Evolutionary conservation across 768 basidiomycete species (phyloP), one percentile per base, ranked within the genome.

Genomic region (Leccinum uliginosum): DNA sequence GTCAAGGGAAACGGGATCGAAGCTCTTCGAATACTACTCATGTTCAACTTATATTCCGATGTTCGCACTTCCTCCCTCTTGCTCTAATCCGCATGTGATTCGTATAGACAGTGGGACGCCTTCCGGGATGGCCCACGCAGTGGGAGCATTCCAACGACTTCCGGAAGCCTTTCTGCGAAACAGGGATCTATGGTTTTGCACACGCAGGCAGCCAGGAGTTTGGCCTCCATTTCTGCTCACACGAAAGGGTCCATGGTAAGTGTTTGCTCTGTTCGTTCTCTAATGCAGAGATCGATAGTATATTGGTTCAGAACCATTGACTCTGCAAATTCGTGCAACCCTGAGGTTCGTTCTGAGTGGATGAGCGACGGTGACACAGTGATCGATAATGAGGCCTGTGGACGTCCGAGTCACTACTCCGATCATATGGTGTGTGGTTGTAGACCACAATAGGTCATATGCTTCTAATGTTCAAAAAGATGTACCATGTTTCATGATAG

Each of bases 201-300:
- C 50, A 34, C n/a, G 24, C 29, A 45, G 40, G 23, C 47, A 54
- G 45, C 38, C 23, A 29, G 54, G 32, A 17, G 32, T 23, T 46
- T 55, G 47, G 27, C 50, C 34, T 47, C 29, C 44, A 29, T 50
- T 53, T 38, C 24, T 55, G 34, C 34, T 24, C 60, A 55, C 50
- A 35, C 38, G 35, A 40, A 19, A 53, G n/a, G 53, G 58, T 43
- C 9, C n/a, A 19, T 21, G 11, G 46, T 56, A 48, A 56, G 54
- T 43, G 46, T 12, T 44, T 63, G 17, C 59, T 51, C 50, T 54
- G 26, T 34, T 26, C 26, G 29, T 44, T 58, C 38, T 57, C 57
- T 46, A 38, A 38, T 47, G 32, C 57, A 53, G 50, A 48, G 49
- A 63, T 60, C 55, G 58, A 59, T 60, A 52, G 47, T 53, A 29